Conservation (phyloP, 78 protist species). For the Monocercomonoides exilis region DNA sequence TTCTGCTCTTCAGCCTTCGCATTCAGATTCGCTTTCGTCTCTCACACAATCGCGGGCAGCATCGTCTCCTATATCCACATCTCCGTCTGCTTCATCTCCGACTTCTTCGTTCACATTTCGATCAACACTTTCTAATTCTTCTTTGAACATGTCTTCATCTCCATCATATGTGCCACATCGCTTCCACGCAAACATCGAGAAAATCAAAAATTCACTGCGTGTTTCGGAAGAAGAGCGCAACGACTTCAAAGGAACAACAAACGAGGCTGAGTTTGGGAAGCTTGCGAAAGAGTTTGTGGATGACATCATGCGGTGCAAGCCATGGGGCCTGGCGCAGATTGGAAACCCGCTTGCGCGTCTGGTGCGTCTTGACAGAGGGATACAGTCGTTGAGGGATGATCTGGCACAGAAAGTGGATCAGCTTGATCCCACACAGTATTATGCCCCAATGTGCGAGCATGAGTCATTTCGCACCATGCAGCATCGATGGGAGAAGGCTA, state of each 20-base stretch:
- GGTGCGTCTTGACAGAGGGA: neutral
- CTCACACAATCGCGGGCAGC: neutral
- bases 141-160: neutral
- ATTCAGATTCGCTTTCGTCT: neutral
- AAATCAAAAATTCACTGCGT: neutral
- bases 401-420: neutral
- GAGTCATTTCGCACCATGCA: conserved; percentile 1
- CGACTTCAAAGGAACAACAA: neutral
- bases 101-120: neutral
- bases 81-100: neutral
- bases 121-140: no score
- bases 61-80: neutral
- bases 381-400: neutral
- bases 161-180: no score
- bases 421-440: neutral
- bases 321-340: neutral
- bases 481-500: conserved; percentile 1
- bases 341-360: neutral
- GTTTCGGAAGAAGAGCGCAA: neutral
- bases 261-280: neutral
- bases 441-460: conserved; percentile 14
- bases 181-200: no score
- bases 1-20: no score
- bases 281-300: no score
- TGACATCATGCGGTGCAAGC: neutral